These are phyloP conservation scores for Lavandula angustifolia DNA, from an alignment of 257 asterid genomes.

Conservation along the genomic window DNA sequence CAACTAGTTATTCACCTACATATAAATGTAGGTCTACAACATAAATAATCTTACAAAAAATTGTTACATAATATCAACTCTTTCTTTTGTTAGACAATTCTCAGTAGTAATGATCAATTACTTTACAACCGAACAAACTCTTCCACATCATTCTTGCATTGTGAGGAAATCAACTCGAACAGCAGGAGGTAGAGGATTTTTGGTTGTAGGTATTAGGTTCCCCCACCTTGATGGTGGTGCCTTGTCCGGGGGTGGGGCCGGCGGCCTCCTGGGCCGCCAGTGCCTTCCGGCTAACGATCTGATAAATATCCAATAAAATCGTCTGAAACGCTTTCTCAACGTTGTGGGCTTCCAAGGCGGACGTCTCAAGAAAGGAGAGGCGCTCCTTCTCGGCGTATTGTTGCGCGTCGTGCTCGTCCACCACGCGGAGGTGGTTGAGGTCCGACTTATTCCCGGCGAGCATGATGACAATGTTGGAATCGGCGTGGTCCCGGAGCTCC, in stretches of 20 bases:
- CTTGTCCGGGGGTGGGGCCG: slow-evolving; percentile 39
- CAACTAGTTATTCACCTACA: too few species aligned
- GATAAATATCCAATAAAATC: slow-evolving; percentile 45
- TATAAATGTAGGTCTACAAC: too few species aligned
- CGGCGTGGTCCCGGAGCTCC: slow-evolving; percentile 46
- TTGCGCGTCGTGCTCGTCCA: slow-evolving; percentile 43
- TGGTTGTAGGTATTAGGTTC: slow-evolving; percentile 29
- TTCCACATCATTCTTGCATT: too few species aligned
- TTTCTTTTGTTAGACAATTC: too few species aligned
- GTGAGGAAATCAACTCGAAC: slow-evolving; percentile 33
- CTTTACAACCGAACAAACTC: too few species aligned
- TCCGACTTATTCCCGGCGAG: slow-evolving; percentile 48
- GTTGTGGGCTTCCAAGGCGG: slow-evolving; percentile 49
- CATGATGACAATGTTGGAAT: slow-evolving; percentile 52
- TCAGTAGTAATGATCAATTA: too few species aligned
- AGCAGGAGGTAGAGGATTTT: slow-evolving; percentile 34
- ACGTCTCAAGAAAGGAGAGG: slow-evolving; percentile 51
- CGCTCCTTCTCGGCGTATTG: slow-evolving; percentile 46
- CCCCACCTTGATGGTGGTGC: slow-evolving; percentile 47
- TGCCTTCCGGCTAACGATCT: slow-evolving; percentile 47
- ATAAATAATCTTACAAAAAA: too few species aligned
- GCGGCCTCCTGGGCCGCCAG: slow-evolving; percentile 47
- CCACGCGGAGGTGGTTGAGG: slow-evolving; percentile 46
- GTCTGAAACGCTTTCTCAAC: slow-evolving; percentile 52
- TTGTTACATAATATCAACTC: too few species aligned